A percentile compares a stretch with the other conserved stretches of the same genome.
Evolutionary conservation across 805 yeast species (phyloP).

Genomic region (Ogataea neopini): DNA sequence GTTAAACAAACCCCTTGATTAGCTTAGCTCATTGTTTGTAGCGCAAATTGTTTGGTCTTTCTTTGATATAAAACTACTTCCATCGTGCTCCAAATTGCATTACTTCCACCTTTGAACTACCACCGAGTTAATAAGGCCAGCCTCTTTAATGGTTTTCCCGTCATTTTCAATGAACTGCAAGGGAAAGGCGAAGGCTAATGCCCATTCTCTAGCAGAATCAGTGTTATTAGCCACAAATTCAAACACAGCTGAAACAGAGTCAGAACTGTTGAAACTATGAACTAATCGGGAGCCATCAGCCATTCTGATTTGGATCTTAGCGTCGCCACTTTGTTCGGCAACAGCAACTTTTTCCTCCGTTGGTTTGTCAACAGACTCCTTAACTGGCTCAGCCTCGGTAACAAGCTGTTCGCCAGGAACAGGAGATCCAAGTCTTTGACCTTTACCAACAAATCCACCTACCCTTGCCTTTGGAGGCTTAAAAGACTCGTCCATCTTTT

Average conservation of each 20-base stretch:
- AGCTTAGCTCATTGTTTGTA: background rate
- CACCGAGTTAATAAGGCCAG: slow-evolving; percentile 80
- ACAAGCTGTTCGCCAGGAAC: slow-evolving; percentile 65
- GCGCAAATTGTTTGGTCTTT: slow-evolving; percentile 2
- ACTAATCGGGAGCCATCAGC: slow-evolving; percentile 77
- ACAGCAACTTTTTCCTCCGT: slow-evolving; percentile 14
- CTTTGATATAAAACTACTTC: background rate
- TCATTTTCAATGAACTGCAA: slow-evolving; percentile 68
- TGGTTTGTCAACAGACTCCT: slow-evolving; percentile 11
- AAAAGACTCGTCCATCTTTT: slow-evolving; percentile 80
- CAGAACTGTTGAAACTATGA: slow-evolving; percentile 62
- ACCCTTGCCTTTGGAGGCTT: slow-evolving; percentile 47
- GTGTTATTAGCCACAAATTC: slow-evolving; percentile 61
- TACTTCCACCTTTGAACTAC: slow-evolving; percentile 82
- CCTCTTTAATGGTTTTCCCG: slow-evolving; percentile 61
- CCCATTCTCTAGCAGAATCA: slow-evolving; percentile 51
- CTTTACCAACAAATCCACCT: slow-evolving; percentile 72
- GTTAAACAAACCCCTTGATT: too few species aligned
- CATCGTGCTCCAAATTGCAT: too few species aligned
- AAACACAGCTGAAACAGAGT: slow-evolving; percentile 64
- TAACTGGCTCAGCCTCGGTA: slow-evolving; percentile 21
- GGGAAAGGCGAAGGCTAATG: slow-evolving; percentile 80
- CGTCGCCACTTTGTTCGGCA: slow-evolving; percentile 46
- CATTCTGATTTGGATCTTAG: slow-evolving; percentile 77
- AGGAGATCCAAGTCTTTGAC: slow-evolving; percentile 87